phyloP scores from a whole-genome alignment of 257 asterid genomes.

The Salvia splendens region DNA sequence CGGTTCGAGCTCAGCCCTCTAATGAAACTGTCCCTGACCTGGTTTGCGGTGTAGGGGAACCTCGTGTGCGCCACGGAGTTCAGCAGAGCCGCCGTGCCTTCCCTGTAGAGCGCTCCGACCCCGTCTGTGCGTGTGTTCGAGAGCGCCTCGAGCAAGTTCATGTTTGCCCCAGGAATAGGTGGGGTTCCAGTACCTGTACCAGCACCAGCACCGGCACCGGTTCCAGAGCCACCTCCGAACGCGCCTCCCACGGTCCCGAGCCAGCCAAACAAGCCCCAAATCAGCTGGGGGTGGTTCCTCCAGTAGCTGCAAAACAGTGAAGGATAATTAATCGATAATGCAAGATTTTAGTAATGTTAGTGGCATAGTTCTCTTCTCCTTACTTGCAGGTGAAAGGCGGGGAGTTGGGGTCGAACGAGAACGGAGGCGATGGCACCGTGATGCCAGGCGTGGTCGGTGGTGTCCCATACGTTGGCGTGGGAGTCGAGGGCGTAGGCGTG shows the following conservation, averaged over 20 bases:
- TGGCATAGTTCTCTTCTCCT: conserved; percentile 30
- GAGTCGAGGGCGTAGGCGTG: conserved; percentile 44
- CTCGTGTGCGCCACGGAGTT: conserved; percentile 70
- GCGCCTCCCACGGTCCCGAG: conserved; percentile 51
- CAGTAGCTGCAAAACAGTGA: conserved; percentile 49
- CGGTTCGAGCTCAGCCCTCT: conserved; percentile 66
- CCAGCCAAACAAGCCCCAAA: conserved; percentile 58
- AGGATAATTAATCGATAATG: not conserved
- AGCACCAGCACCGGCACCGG: conserved; percentile 37
- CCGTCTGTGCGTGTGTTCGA: conserved; percentile 68
- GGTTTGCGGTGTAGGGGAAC: conserved; percentile 71
- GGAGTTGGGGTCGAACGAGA: conserved; percentile 63
- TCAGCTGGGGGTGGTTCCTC: conserved; percentile 59
- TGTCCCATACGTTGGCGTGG: conserved; percentile 35
- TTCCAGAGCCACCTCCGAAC: conserved; percentile 32
- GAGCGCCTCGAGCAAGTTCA: conserved; percentile 69
- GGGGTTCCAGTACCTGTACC: conserved; percentile 33
- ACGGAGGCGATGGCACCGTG: conserved; percentile 65
- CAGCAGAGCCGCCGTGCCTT: conserved; percentile 90
- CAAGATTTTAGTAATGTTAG: not conserved
- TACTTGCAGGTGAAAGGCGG: conserved; percentile 93
- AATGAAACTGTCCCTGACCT: conserved; percentile 67
- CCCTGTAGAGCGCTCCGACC: conserved; percentile 77
- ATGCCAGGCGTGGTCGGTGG: conserved; percentile 48
- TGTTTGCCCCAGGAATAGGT: conserved; percentile 55